phyloP scores from a whole-genome alignment of 2,329 filamentous ascomycete species.

The Alternaria sp. region DNA sequence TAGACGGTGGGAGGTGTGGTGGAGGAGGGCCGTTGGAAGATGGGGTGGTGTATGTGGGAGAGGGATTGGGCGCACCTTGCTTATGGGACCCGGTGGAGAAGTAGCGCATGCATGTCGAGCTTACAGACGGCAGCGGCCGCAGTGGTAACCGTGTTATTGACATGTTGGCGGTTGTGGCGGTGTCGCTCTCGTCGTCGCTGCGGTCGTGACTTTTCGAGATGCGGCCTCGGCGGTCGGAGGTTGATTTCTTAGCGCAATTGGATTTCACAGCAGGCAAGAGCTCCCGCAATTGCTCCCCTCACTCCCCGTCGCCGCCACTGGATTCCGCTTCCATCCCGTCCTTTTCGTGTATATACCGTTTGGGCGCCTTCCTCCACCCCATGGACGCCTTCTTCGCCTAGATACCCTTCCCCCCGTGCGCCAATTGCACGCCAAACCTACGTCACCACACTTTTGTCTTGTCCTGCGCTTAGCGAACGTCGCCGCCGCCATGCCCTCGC shows the following conservation, averaged over 20 bases:
- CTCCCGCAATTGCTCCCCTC: slow-evolving; percentile 6
- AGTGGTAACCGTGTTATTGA: slow-evolving; percentile 25
- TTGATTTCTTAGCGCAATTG: slow-evolving; percentile 23
- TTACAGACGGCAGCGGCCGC: slow-evolving; percentile 11
- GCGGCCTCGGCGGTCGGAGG: slow-evolving; percentile 19
- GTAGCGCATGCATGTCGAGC: slow-evolving; percentile 26
- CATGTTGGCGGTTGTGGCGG: slow-evolving; percentile 26
- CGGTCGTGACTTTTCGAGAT: slow-evolving; percentile 17
- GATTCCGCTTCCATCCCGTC: slow-evolving; percentile 20
- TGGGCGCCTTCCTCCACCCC: slow-evolving; percentile 1
- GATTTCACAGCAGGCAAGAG: slow-evolving; percentile 23
- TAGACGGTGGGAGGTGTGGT: slow-evolving; percentile 6
- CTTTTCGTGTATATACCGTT: slow-evolving; percentile 17
- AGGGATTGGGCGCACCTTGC: slow-evolving; percentile 21
- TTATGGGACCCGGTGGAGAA: slow-evolving; percentile 33
- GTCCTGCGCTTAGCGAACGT: slow-evolving; percentile 2
- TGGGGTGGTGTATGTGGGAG: background rate
- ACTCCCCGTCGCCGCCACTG: slow-evolving; percentile 3
- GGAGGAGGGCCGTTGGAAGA: background rate
- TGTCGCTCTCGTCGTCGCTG: slow-evolving; percentile 9
- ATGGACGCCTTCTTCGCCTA: slow-evolving; percentile 20
- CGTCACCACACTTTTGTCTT: slow-evolving; percentile 10
- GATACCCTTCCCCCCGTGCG: slow-evolving; percentile 1
- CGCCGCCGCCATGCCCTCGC: slow-evolving; percentile 60
- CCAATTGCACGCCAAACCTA: slow-evolving; percentile 16